Evolutionary conservation across 176 grass and related monocot genomes (phyloP), one percentile per base, ranked within the genome.

Genomic region (Cenchrus americanus): DNA sequence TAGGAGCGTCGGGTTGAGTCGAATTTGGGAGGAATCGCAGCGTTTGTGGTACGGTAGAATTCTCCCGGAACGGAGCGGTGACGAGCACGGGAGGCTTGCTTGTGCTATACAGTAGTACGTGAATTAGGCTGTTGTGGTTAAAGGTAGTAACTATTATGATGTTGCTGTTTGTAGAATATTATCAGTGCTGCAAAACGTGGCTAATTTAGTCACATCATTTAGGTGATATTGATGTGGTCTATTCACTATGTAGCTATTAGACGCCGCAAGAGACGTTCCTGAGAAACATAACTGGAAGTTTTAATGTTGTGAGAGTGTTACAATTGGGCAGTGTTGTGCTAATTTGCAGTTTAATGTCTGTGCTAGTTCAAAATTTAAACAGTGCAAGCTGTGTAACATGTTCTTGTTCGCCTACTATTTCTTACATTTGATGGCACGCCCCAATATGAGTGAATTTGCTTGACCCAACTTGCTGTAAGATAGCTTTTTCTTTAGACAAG

Each of bases 21-120:
- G 1, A 78, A 86, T 57, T 77, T 19, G 6, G 47, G 57, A 57
- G 66, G 63, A 82, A 78, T 82, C 3, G 37, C 40, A 10, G 64
- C 4, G 18, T 23, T 59, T 30, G 19, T 63, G 8, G 44, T 76
- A 50, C 59, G 69, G 10, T 63, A 9, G 22, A 54, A 62, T 86
- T 82, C 66, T 54, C 7, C 21, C 11, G 27, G n/a, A 54, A 22
- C 47, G 2, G 23, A 49, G 47, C 47, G 10, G 47, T 49, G 47
- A n/a, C 8, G 27, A 80, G 3, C 2, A 15, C 10, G 19, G 9
- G 19, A 70, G 11, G 15, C 14, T 30, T 30, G n/a, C 27, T 30
- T 71, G 55, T 27, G 48, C 11, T 54, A 7, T 49, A 24, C 58
- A 17, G 13, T 69, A 17, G 17, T 79, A 13, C 26, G n/a, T 27